Evolutionary conservation across 495 filamentous ascomycete genomes (phyloP).

Genomic region (Podospora anserina): DNA sequence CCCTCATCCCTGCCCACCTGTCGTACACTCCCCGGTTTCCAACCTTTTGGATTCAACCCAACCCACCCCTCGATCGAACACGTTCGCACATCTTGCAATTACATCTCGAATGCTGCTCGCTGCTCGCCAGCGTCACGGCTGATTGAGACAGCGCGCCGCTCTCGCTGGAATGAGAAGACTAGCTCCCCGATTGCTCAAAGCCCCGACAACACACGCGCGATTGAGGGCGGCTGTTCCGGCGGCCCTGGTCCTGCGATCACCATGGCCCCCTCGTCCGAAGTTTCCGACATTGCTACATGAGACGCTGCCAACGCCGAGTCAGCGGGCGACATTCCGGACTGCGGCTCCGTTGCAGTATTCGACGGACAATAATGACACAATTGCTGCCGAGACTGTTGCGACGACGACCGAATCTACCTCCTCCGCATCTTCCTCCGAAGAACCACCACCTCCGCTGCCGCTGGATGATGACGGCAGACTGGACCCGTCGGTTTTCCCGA

Average conservation of each 20-base stretch:
- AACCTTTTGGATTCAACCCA: not conserved
- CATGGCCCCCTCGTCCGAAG: not conserved
- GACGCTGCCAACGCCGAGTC: not conserved
- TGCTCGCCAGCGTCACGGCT: conserved; percentile 28
- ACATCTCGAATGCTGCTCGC: conserved; percentile 31
- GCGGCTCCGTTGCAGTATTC: not conserved
- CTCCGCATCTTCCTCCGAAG: not conserved
- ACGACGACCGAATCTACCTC: not conserved
- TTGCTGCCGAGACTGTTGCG: not conserved
- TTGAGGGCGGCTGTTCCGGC: conserved; percentile 11
- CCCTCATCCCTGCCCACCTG: conserved; percentile 3
- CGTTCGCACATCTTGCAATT: conserved; percentile 9
- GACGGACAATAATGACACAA: not conserved
- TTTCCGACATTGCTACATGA: not conserved
- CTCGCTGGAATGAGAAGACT: conserved; percentile 41
- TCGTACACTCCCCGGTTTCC: not conserved
- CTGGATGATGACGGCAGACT: conserved; percentile 17
- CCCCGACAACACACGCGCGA: conserved; percentile 22
- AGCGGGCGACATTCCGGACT: not conserved
- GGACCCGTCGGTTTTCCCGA: conserved; percentile 23
- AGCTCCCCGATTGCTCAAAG: conserved; percentile 23
- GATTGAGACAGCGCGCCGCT: conserved; percentile 22
- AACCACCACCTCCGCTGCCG: not conserved
- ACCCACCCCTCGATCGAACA: not conserved
- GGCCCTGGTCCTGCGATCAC: not conserved